phyloP scores from a whole-genome alignment of 2,329 filamentous ascomycete species.

The Aschersonia sp. region DNA sequence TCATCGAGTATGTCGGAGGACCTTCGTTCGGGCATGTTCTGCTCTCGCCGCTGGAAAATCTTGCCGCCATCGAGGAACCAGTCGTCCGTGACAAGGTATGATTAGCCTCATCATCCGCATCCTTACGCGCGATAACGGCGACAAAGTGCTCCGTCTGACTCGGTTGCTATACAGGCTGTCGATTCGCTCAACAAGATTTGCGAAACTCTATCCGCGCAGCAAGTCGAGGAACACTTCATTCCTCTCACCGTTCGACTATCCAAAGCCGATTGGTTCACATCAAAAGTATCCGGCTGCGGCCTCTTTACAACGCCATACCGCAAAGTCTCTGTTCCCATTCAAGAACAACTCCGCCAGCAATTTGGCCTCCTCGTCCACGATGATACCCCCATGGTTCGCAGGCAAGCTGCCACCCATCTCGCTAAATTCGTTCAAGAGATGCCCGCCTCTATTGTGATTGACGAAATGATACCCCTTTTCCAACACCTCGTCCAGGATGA shows the following conservation, averaged over 20 bases:
- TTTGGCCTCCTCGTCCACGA: slow-evolving; percentile 91
- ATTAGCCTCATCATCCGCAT: not conserved
- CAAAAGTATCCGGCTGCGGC: slow-evolving; percentile 94
- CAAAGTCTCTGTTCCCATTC: slow-evolving; percentile 74
- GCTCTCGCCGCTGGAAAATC: slow-evolving; percentile 90
- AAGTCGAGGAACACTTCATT: slow-evolving; percentile 96
- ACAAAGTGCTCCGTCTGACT: not conserved
- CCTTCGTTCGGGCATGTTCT: slow-evolving; percentile 90
- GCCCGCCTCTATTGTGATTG: slow-evolving; percentile 78
- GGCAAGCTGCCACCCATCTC: slow-evolving; percentile 90
- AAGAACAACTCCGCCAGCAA: slow-evolving; percentile 82
- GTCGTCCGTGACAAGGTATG: slow-evolving; percentile 91
- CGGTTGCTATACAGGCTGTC: slow-evolving; percentile 52
- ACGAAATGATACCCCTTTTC: slow-evolving; percentile 98
- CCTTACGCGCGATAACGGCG: not conserved
- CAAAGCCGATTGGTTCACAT: slow-evolving; percentile 99
- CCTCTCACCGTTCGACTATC: slow-evolving; percentile 89
- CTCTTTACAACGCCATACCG: slow-evolving; percentile 89
- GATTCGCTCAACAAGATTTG: slow-evolving; percentile 99
- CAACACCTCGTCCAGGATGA: slow-evolving; percentile 93
- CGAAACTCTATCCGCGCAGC: slow-evolving; percentile 73
- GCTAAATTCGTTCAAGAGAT: slow-evolving; percentile 97
- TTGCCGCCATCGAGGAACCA: slow-evolving; percentile 96
- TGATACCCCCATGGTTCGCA: slow-evolving; percentile 96
- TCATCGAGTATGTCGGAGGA: slow-evolving; percentile 95